Evolutionary conservation across 2,329 filamentous ascomycete genomes (phyloP).

Genomic region (Chaetomium sp.): DNA sequence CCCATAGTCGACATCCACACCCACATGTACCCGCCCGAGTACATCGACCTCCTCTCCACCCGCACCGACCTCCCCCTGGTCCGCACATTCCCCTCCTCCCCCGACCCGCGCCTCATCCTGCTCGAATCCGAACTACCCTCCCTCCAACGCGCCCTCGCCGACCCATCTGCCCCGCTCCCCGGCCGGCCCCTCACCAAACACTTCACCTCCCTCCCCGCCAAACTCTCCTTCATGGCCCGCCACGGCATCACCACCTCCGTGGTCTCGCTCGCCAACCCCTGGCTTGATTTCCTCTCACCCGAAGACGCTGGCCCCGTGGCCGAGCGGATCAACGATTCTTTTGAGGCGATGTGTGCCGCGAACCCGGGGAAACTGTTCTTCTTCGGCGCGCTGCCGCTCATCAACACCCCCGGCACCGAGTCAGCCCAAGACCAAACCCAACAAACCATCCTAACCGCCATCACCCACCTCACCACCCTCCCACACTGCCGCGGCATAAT

Average conservation of each 20-base stretch:
- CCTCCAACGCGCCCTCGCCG: slow-evolving; percentile 35
- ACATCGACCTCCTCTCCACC: slow-evolving; percentile 54
- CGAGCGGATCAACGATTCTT: slow-evolving; percentile 66
- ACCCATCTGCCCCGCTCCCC: slow-evolving; percentile 51
- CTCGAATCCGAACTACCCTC: slow-evolving; percentile 35
- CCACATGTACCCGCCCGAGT: slow-evolving; percentile 62
- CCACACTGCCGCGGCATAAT: slow-evolving; percentile 77
- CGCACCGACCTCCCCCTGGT: slow-evolving; percentile 63
- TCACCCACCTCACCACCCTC: slow-evolving; percentile 48
- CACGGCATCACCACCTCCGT: slow-evolving; percentile 79
- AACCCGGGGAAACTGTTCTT: slow-evolving; percentile 42
- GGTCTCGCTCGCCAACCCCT: slow-evolving; percentile 85
- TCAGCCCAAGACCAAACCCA: slow-evolving; percentile 34
- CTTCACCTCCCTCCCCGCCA: slow-evolving; percentile 73
- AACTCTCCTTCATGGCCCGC: slow-evolving; percentile 80
- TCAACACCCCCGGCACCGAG: slow-evolving; percentile 36
- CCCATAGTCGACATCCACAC: slow-evolving; percentile 61
- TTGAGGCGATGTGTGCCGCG: slow-evolving; percentile 62
- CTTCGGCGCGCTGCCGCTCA: slow-evolving; percentile 76
- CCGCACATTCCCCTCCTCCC: slow-evolving; percentile 51
- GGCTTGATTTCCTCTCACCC: slow-evolving; percentile 74
- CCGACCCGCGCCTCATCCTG: slow-evolving; percentile 54
- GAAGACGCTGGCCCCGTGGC: slow-evolving; percentile 59
- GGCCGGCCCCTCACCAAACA: slow-evolving; percentile 78
- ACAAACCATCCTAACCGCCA: slow-evolving; percentile 47